Percentiles rank a stretch among this genome's conserved stretches.
Evolutionary conservation across 495 filamentous ascomycete species (phyloP).

Genomic region (Neurospora sp.): DNA sequence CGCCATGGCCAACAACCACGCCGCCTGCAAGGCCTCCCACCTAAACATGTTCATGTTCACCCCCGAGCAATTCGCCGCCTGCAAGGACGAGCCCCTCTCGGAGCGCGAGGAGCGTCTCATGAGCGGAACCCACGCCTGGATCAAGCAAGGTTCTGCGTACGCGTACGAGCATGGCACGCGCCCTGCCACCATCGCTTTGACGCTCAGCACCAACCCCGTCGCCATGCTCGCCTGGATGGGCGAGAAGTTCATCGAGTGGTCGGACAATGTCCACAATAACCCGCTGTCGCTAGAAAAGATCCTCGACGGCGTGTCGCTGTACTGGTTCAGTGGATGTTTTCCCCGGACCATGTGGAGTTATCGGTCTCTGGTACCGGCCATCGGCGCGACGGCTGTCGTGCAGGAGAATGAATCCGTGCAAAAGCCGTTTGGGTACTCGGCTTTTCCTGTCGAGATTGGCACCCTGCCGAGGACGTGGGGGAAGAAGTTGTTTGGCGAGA

Average conservation of each 20-base stretch:
- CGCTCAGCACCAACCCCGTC: conserved; percentile 44
- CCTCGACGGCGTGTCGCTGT: conserved; percentile 46
- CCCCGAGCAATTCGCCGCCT: conserved; percentile 5
- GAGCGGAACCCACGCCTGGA: conserved; percentile 5
- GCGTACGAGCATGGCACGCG: conserved; percentile 47
- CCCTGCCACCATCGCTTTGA: conserved; percentile 51
- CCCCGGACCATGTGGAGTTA: conserved; percentile 43
- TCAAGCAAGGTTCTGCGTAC: conserved; percentile 39
- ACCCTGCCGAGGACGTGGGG: conserved; percentile 42
- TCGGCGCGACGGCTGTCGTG: conserved; percentile 16
- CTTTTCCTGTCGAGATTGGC: conserved; percentile 45
- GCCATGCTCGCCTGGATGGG: conserved; percentile 58
- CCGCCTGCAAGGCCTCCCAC: conserved; percentile 33
- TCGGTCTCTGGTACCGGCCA: conserved; percentile 29
- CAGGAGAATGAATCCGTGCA: conserved; percentile 25
- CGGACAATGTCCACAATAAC: not conserved
- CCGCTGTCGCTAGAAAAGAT: conserved; percentile 43
- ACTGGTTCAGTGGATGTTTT: conserved; percentile 56
- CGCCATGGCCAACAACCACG: conserved; percentile 22
- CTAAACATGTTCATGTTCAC: conserved; percentile 19
- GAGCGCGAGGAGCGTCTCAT: conserved; percentile 6
- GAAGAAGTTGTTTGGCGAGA: conserved; percentile 23
- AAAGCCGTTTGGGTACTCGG: conserved; percentile 51
- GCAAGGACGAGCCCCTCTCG: conserved; percentile 5
- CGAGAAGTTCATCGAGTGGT: conserved; percentile 59